Base-by-base conservation (phyloP, 177 flowering plant genomes). In the Vitis hybrid region DNA sequence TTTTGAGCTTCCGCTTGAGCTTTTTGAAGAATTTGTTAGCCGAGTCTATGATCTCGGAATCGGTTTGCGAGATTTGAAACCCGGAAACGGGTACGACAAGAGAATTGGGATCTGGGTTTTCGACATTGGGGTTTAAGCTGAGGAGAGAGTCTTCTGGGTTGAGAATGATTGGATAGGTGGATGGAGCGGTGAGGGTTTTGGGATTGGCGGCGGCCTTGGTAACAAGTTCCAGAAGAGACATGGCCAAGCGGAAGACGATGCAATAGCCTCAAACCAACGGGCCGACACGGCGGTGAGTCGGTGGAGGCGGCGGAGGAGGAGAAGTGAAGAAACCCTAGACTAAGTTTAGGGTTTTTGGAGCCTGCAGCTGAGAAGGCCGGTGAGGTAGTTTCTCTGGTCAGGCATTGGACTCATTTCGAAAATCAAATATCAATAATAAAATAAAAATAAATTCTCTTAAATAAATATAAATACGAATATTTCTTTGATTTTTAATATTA, bases 191-290 rank as follows among this genome's bases (percentile, higher is more conserved):
- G 30, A 3, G 52, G 17, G 70, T 40, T 48, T 64, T 58, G 7
- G 60, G 67, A 64, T 69, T 64, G n/a, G 82, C 78, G 34, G 84
- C 52, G 50, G 93, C 89, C 75, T 83, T 77, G 1, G 83, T 79
- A 56, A 93, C 85, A 45, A 78, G 54, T 58, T 91, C 93, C 9
- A 93, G 91, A 72, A 89, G 68, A 65, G 97, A 78, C 98, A 93
- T 93, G 69, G 55, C 45, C n/a, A 63, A 54, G 61, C 8, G 52
- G 45, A 62, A 19, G 3, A 19, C n/a, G 50, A 60, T 52, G 12
- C 7, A 11, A 62, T 65, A 10, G 13, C 62, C 10, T 13, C 64
- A 65, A 26, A 7, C 0, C 61, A 11, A 10, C 57, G 23, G 50
- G 2, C 19, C 56, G 48, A 56, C 23, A 9, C 11, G 45, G 50